These are phyloP conservation scores for Citrullus colocynthis DNA, from an alignment of 306 rosid genomes.

Conservation along the genomic window DNA sequence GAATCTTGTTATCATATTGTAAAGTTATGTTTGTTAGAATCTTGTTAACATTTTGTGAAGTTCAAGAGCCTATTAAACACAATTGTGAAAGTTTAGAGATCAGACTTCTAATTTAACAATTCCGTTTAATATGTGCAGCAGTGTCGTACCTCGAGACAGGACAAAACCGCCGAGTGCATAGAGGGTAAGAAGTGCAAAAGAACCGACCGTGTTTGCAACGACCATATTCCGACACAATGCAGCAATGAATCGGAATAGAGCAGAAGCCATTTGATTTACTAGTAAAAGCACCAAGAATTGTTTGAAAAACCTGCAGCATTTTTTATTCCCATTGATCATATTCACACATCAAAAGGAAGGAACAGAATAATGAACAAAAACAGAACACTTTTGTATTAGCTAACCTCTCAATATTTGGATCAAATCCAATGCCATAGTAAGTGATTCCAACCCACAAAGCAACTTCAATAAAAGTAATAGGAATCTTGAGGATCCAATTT, in stretches of 20 bases:
- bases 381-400: not conserved
- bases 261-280: slow-evolving; percentile 52
- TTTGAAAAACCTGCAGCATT: slow-evolving; percentile 37
- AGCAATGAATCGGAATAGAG: slow-evolving; percentile 40
- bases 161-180: slow-evolving; percentile 52
- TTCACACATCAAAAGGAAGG: not conserved
- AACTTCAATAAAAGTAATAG: slow-evolving; percentile 34
- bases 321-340: not conserved
- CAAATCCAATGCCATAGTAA: slow-evolving; percentile 54
- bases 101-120: no score
- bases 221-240: slow-evolving; percentile 38
- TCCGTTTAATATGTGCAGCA: not conserved
- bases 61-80: not conserved
- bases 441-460: slow-evolving; percentile 44
- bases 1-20: no score
- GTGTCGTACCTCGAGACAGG: slow-evolving; percentile 43
- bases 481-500: slow-evolving; percentile 47
- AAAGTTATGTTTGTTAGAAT: not conserved
- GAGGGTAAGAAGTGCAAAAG: slow-evolving; percentile 34
- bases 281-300: slow-evolving; percentile 37
- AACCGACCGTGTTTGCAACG: slow-evolving; percentile 41
- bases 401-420: slow-evolving; percentile 42
- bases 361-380: not conserved
- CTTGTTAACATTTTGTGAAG: not conserved
- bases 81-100: no score